Conservation (phyloP, 192 early-diverging fungal species). For the Mortierella hygrophila region DNA sequence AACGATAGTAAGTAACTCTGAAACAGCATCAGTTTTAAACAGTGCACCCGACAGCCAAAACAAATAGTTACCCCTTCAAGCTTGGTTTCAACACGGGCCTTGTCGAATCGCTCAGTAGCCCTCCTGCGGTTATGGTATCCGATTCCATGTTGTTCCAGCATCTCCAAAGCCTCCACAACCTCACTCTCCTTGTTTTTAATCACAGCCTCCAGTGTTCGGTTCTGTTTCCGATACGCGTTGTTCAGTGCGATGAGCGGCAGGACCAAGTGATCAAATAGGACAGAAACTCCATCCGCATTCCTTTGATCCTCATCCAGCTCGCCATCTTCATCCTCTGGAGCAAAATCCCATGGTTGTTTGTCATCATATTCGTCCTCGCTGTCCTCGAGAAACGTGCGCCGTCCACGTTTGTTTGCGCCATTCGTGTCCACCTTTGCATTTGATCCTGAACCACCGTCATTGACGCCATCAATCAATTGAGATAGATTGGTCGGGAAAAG, state of each 20-base stretch:
- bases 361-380: slow-evolving; percentile 17
- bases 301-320: neutral
- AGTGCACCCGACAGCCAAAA: neutral
- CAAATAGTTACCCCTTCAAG: slow-evolving; percentile 21
- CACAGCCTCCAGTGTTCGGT: slow-evolving; percentile 11
- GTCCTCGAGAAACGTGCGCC: slow-evolving; percentile 2
- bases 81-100: slow-evolving; percentile 17
- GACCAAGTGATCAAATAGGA: slow-evolving; percentile 40
- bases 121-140: slow-evolving; percentile 35
- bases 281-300: slow-evolving; percentile 27
- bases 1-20: too few species aligned
- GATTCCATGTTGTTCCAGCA: slow-evolving; percentile 38
- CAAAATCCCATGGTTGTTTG: neutral
- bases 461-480: neutral
- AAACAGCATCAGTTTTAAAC: neutral
- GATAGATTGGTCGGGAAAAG: neutral
- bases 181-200: slow-evolving; percentile 49
- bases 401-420: neutral
- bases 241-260: slow-evolving; percentile 36
- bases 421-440: neutral
- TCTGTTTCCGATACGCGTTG: slow-evolving; percentile 37
- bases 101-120: slow-evolving; percentile 34
- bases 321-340: neutral
- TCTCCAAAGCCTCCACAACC: slow-evolving; percentile 44
- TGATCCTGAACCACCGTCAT: neutral